These are phyloP conservation scores for Closterium sp. DNA, from an alignment of 139 green algal genomes.

Conservation along the genomic window DNA sequence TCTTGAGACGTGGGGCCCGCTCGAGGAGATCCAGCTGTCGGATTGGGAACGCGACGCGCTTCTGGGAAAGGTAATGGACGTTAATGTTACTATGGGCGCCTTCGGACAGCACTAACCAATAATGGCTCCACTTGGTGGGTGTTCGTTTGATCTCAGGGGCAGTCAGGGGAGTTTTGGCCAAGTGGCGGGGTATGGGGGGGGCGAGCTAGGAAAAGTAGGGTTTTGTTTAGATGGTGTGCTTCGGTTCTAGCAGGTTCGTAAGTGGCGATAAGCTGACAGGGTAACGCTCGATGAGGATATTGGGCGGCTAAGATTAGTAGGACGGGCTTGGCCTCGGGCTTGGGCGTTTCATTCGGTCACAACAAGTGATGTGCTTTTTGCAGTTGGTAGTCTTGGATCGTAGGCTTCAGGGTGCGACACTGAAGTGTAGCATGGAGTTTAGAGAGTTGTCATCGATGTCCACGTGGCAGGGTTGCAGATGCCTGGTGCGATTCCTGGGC, in stretches of 20 bases:
- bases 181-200: neutral
- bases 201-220: neutral
- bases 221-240: neutral
- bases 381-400: neutral
- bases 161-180: neutral
- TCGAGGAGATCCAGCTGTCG: neutral
- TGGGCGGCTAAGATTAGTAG: neutral
- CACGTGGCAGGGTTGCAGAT: neutral
- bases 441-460: neutral
- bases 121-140: neutral
- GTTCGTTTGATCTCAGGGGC: neutral
- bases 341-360: neutral
- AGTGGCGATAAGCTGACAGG: neutral
- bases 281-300: neutral
- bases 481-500: neutral
- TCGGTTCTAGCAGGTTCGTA: neutral
- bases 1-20: neutral
- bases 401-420: neutral
- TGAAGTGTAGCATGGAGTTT: neutral
- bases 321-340: neutral
- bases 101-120: neutral
- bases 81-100: neutral
- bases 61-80: neutral
- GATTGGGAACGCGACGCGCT: neutral
- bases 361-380: neutral